Evolutionary conservation across 208 protist species (phyloP).

Genomic region (Leishmania braziliensis): DNA sequence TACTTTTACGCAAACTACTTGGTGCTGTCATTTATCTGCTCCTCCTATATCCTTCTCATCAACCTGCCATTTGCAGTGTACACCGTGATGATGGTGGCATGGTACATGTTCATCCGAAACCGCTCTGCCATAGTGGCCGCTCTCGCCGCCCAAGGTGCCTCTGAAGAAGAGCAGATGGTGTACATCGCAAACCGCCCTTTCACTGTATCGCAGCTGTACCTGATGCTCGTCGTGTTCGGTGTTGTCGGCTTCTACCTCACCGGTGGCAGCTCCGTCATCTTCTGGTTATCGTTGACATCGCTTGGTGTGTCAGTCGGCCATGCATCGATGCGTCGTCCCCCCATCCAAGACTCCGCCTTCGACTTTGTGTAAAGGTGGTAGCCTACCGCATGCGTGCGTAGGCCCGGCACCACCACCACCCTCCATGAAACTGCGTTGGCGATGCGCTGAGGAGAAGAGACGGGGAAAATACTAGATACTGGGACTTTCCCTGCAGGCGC

Average conservation of each 20-base stretch:
- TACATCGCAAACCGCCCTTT: conserved; percentile 30
- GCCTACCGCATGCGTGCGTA: neutral
- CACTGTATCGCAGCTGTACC: conserved; percentile 67
- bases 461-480: neutral
- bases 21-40: conserved; percentile 74
- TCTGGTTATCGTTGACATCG: conserved; percentile 80
- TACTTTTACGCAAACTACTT: conserved; percentile 93
- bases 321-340: conserved; percentile 59
- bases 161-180: conserved; percentile 41
- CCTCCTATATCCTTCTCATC: conserved; percentile 77
- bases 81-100: conserved; percentile 35
- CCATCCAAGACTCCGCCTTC: conserved; percentile 55
- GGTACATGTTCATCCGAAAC: conserved; percentile 57
- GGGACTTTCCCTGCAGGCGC: neutral
- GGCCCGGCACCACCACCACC: neutral
- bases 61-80: conserved; percentile 81
- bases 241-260: conserved; percentile 79
- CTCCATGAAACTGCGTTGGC: neutral
- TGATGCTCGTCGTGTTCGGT: conserved; percentile 56
- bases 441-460: neutral
- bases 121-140: conserved; percentile 20
- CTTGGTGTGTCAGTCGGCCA: conserved; percentile 61
- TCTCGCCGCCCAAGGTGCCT: conserved; percentile 20
- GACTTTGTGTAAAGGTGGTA: conserved; percentile 43
- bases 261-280: conserved; percentile 80